Conservation (phyloP, 1,284 basidiomycete species). For the Cryptococcus wingfieldii region DNA sequence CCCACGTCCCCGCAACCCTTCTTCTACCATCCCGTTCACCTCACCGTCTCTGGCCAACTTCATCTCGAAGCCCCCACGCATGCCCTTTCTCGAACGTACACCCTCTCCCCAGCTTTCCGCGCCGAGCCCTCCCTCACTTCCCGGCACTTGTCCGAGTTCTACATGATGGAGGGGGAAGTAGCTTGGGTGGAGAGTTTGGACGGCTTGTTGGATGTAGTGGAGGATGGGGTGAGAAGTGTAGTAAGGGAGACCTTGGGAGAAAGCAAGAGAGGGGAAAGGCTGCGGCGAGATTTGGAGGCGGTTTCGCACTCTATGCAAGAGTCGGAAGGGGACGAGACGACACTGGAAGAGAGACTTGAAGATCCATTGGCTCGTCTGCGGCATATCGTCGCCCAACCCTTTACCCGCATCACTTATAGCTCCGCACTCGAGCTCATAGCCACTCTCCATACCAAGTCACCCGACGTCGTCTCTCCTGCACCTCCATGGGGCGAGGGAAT, state of each 20-base stretch:
- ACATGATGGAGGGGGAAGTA: constrained; percentile 97
- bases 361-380: constrained; percentile 23
- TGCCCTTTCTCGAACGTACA: constrained; percentile 78
- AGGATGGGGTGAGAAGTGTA: constrained; percentile 52
- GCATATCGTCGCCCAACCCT: constrained; percentile 25
- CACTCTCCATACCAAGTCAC: neutral
- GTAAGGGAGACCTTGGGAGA: constrained; percentile 20
- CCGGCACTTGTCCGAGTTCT: constrained; percentile 95
- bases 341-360: neutral
- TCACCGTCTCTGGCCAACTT: constrained; percentile 92
- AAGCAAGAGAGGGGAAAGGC: constrained; percentile 14
- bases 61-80: constrained; percentile 86
- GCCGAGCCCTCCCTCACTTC: constrained; percentile 84
- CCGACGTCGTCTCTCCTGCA: constrained; percentile 9
- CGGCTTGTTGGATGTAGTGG: constrained; percentile 67
- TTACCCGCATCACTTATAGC: constrained; percentile 69
- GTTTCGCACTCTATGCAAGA: constrained; percentile 8
- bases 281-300: constrained; percentile 26
- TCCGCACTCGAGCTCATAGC: constrained; percentile 64
- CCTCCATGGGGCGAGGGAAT: constrained; percentile 70
- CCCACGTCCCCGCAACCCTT: constrained; percentile 18
- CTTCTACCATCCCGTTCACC: constrained; percentile 59
- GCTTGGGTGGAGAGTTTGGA: constrained; percentile 55
- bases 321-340: constrained; percentile 1
- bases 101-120: constrained; percentile 85